Evolutionary conservation across 129 eudicot species (phyloP), one percentile per base, ranked within the genome.

Genomic region (Artemisia annua): DNA sequence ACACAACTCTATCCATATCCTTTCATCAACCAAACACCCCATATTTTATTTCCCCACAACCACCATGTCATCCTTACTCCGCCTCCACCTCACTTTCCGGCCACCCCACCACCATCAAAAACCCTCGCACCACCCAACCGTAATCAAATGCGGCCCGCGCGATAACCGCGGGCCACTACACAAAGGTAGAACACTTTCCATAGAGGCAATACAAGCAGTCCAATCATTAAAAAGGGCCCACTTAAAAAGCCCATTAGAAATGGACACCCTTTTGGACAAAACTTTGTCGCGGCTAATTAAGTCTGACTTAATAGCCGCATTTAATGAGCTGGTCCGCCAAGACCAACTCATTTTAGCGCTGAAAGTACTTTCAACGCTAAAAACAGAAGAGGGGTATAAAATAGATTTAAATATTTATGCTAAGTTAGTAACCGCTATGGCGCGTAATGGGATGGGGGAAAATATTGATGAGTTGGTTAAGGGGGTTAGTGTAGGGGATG

Each of bases 191-290:
- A 71, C 81, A 3, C 81, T 89, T n/a, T 80, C 86, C 87, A 83
- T 78, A 32, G 98, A 89, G 67, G 91, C 98, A 74, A 93, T 89
- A 76, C 95, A 87, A 72, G 96, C 92, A 56, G 88, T 93, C 63
- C 98, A 93, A 73, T 56, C 96, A 52, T 95, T 93, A 74, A 93
- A 93, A 70, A 85, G 96, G 7, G 87, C 96, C 22, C 83, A 83
- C 75, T 81, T 82, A 53, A 49, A 86, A 18, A 76, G 71, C 61
- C 90, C 89, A 3, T 1, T 78, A 49, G 77, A 81, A 19, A 78
- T 63, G 77, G 79, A 77, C 83, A 16, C 55, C 72, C 78, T 77
- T 51, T 64, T 82, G 32, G 46, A 39, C 46, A 77, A 26, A 28
- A 69, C 86, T 67, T 75, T 92, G 65, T 44, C 85, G 14, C 95